Evolutionary conservation across 495 filamentous ascomycete species (phyloP).

Genomic region (Penicillium macrosclerotiorum): DNA sequence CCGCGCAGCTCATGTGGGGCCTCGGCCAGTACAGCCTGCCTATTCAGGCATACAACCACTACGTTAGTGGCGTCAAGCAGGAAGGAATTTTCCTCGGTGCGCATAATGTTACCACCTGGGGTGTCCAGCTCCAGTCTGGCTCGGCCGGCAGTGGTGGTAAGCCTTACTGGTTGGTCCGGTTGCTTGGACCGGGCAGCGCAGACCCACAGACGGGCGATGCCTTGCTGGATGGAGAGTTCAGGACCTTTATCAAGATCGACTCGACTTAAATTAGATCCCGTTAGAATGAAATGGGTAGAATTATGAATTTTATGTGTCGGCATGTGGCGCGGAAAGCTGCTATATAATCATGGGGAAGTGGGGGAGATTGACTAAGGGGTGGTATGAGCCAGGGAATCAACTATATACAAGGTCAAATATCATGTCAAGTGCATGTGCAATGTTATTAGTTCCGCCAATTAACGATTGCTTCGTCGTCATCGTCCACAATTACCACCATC

Average conservation of each 20-base stretch:
- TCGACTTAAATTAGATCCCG: slow-evolving; percentile 1
- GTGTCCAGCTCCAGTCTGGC: slow-evolving; percentile 2
- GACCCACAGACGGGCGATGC: background rate
- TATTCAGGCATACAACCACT: slow-evolving; percentile 9
- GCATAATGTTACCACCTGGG: slow-evolving; percentile 15
- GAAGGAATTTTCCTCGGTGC: slow-evolving; percentile 12
- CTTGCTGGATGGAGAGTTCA: slow-evolving; percentile 7
- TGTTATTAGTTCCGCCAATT: slow-evolving; percentile 12
- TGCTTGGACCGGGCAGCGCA: slow-evolving; percentile 7
- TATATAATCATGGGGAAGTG: too few relatives aligned
- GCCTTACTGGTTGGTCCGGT: slow-evolving; percentile 7
- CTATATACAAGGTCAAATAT: background rate
- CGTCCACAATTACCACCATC: slow-evolving; percentile 60
- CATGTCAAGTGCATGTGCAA: background rate
- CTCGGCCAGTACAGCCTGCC: slow-evolving; percentile 7
- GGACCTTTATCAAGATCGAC: slow-evolving; percentile 9
- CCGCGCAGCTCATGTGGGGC: slow-evolving; percentile 7
- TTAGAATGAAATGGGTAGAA: too few relatives aligned
- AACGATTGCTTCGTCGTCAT: slow-evolving; percentile 30
- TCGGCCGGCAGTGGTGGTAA: background rate
- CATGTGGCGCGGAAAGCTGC: too few relatives aligned
- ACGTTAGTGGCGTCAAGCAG: slow-evolving; percentile 7
- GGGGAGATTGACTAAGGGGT: too few relatives aligned
- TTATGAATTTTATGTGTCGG: too few relatives aligned
- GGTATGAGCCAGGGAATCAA: too few relatives aligned